These are phyloP conservation scores for Diaporthe eres DNA, from an alignment of 2,329 filamentous ascomycete species.

Conservation along the genomic window DNA sequence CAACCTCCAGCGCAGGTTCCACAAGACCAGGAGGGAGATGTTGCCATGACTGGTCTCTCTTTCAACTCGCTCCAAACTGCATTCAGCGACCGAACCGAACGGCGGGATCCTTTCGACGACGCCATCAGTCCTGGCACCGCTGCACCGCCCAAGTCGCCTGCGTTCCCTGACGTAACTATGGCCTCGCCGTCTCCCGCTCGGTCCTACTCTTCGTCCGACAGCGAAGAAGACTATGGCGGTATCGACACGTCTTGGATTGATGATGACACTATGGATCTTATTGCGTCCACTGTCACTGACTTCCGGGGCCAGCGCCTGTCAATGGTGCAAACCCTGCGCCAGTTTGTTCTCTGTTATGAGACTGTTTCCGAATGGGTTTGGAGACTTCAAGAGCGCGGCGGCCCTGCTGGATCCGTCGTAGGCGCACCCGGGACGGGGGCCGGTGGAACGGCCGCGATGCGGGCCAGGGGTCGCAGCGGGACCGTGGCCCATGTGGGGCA, in stretches of 20 bases:
- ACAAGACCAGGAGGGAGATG: conserved; percentile 60
- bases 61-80: conserved; percentile 27
- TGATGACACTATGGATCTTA: conserved; percentile 80
- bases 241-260: conserved; percentile 75
- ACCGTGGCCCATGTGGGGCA: conserved; percentile 39
- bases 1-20: conserved; percentile 43
- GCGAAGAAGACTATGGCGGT: conserved; percentile 39
- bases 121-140: conserved; percentile 40
- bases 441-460: conserved; percentile 39
- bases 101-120: conserved; percentile 38
- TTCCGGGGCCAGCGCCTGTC: conserved; percentile 90
- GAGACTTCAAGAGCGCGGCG: conserved; percentile 58
- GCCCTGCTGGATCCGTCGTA: conserved; percentile 43
- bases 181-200: conserved; percentile 39
- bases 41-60: conserved; percentile 55
- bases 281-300: conserved; percentile 90
- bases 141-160: conserved; percentile 40
- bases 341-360: conserved; percentile 98
- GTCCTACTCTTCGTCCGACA: conserved; percentile 30
- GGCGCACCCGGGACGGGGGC: conserved; percentile 39
- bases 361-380: conserved; percentile 89
- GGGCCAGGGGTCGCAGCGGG: conserved; percentile 38
- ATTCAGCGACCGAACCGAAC: conserved; percentile 1
- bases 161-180: conserved; percentile 49
- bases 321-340: conserved; percentile 95